These are phyloP conservation scores for Neurospora sp. DNA, from an alignment of 495 filamentous ascomycete genomes.

Conservation along the genomic window DNA sequence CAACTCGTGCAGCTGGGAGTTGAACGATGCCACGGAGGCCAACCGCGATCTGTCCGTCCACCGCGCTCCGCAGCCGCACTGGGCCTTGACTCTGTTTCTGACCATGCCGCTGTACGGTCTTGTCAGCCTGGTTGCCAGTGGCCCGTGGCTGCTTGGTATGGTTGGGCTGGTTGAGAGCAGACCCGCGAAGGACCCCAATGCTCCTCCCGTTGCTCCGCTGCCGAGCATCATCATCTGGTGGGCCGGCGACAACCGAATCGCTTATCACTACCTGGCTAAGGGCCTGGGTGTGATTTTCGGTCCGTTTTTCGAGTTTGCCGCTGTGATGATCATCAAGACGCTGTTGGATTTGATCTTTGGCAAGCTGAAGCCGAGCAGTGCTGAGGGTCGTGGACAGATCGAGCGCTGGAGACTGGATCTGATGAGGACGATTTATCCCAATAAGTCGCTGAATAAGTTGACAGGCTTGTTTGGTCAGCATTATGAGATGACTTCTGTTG, in stretches of 20 bases:
- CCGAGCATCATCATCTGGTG: conserved; percentile 29
- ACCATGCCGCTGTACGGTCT: conserved; percentile 22
- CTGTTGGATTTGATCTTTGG: conserved; percentile 19
- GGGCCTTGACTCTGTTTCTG: conserved; percentile 19
- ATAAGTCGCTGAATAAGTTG: conserved; percentile 18
- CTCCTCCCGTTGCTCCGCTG: conserved; percentile 12
- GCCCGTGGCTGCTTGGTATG: conserved; percentile 33
- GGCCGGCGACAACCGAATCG: conserved; percentile 23
- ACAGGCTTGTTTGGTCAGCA: conserved; percentile 29
- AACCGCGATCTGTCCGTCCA: conserved; percentile 25
- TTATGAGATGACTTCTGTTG: conserved; percentile 35
- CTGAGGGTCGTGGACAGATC: conserved; percentile 13
- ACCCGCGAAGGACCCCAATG: conserved; percentile 2
- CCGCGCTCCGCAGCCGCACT: conserved; percentile 24
- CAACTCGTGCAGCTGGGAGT: conserved; percentile 38
- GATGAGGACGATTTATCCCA: conserved; percentile 25
- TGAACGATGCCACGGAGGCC: conserved; percentile 26
- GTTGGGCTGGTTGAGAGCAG: conserved; percentile 23
- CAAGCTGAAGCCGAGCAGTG: conserved; percentile 17
- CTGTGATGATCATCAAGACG: conserved; percentile 12
- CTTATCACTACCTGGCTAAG: conserved; percentile 30
- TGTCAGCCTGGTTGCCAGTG: conserved; percentile 16
- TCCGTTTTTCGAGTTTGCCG: conserved; percentile 25
- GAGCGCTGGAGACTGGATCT: conserved; percentile 26
- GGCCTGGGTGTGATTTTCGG: conserved; percentile 22